Conservation (phyloP, 345 rosid species). For the Carallia pectinifolia region DNA sequence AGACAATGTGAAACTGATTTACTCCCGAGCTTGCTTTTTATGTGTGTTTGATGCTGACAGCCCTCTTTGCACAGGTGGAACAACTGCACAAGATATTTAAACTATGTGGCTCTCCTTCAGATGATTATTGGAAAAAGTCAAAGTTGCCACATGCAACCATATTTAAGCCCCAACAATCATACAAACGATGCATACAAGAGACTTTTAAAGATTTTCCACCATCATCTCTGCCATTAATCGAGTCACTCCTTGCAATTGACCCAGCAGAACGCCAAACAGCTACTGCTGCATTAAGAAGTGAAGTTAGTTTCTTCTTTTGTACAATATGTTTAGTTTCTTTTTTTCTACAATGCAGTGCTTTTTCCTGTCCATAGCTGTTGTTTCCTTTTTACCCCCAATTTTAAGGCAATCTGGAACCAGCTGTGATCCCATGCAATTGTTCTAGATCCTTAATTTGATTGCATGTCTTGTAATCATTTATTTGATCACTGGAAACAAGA, state of each 20-base stretch:
- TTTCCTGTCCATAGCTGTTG: too few species aligned
- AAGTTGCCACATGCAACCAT: constrained; percentile 80
- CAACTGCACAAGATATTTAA: constrained; percentile 76
- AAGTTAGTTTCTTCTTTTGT: constrained; percentile 42
- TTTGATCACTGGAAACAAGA: too few species aligned
- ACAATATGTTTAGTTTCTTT: background rate
- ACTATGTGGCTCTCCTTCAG: constrained; percentile 76
- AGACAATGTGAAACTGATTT: background rate
- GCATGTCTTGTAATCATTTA: too few species aligned
- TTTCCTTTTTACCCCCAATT: too few species aligned
- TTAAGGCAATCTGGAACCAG: too few species aligned
- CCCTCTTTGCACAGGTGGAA: constrained; percentile 52
- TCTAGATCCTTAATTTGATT: too few species aligned
- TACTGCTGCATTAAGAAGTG: constrained; percentile 61
- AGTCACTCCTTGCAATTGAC: constrained; percentile 70
- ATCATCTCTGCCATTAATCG: constrained; percentile 62
- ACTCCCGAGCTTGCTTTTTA: background rate
- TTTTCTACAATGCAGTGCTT: background rate
- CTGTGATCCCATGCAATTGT: too few species aligned
- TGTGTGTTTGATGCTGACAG: constrained; percentile 10
- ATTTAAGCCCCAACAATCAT: constrained; percentile 72
- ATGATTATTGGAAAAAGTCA: constrained; percentile 76
- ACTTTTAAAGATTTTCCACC: constrained; percentile 72
- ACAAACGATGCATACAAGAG: constrained; percentile 62
- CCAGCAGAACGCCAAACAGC: constrained; percentile 68